Evolutionary conservation across 257 asterid genomes (phyloP).

Genomic region (Cordia subcordata): DNA sequence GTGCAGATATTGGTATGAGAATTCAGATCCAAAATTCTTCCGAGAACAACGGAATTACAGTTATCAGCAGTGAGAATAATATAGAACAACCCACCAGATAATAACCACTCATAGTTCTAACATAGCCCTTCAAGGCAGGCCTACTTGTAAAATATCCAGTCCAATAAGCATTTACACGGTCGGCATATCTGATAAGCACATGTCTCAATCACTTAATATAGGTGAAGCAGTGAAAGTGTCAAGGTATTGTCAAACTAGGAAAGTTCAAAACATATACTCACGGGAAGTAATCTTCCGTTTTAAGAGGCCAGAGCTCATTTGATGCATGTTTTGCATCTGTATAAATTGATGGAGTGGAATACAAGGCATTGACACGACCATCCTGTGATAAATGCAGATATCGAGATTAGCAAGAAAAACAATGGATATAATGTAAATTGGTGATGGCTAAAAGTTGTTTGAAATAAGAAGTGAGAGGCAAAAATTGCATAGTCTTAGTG

Average conservation of each 20-base stretch:
- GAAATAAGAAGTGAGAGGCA: neutral
- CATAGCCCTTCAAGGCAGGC: conserved; percentile 79
- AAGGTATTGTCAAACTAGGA: neutral
- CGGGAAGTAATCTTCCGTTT: conserved; percentile 91
- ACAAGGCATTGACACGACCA: conserved; percentile 97
- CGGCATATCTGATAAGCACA: conserved; percentile 73
- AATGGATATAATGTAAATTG: conserved; percentile 2
- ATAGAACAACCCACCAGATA: conserved; percentile 53
- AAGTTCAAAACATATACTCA: conserved; percentile 35
- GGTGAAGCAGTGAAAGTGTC: conserved; percentile 1
- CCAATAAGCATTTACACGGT: conserved; percentile 86
- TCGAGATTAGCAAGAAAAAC: conserved; percentile 2
- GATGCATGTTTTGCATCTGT: conserved; percentile 85
- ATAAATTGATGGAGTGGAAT: conserved; percentile 89
- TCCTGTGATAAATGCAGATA: conserved; percentile 46
- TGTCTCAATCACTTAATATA: conserved; percentile 10
- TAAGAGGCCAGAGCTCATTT: conserved; percentile 88
- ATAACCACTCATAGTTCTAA: conserved; percentile 84
- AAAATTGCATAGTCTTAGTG: too few relatives aligned
- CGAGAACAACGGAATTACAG: neutral
- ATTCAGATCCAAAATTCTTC: conserved; percentile 10
- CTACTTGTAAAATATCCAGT: conserved; percentile 97
- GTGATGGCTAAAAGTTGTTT: too few relatives aligned
- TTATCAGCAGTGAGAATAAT: neutral
- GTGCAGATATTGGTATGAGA: conserved; percentile 10